A percentile compares a stretch with the other conserved stretches of the same genome.
Evolutionary conservation across 305 asterid species (phyloP).

Genomic region (Fraxinus platypoda): DNA sequence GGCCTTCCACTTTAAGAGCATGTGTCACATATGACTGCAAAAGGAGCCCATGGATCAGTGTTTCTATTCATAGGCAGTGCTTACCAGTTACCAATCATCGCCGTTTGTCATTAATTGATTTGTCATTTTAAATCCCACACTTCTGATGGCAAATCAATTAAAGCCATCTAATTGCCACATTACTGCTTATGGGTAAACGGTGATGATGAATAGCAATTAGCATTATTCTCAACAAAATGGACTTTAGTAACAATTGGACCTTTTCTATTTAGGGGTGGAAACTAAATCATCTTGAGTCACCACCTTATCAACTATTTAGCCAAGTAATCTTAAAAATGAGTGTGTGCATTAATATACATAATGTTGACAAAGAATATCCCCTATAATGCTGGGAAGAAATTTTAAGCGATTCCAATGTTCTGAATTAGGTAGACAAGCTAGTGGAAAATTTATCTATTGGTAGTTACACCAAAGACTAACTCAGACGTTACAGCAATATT

Average conservation of each 20-base stretch:
- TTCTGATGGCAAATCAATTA: background rate
- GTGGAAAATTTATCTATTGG: background rate
- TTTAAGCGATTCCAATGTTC: background rate
- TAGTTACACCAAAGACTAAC: background rate
- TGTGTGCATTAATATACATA: background rate
- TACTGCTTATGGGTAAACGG: background rate
- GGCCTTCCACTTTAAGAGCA: slow-evolving; percentile 89
- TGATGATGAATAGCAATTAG: background rate
- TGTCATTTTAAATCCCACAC: background rate
- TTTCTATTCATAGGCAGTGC: background rate
- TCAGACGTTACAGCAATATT: background rate
- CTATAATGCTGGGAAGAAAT: background rate
- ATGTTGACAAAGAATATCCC: background rate
- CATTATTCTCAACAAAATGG: background rate
- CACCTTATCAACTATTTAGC: background rate
- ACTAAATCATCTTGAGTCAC: background rate
- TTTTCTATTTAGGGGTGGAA: background rate
- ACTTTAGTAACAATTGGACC: background rate
- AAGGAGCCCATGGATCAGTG: slow-evolving; percentile 15
- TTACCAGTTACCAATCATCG: background rate
- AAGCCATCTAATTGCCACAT: background rate
- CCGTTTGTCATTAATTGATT: background rate
- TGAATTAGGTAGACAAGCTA: background rate
- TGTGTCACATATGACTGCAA: slow-evolving; percentile 88
- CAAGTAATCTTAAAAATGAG: background rate